Conservation (phyloP, 345 rosid species). For the Syzygium jambos region DNA sequence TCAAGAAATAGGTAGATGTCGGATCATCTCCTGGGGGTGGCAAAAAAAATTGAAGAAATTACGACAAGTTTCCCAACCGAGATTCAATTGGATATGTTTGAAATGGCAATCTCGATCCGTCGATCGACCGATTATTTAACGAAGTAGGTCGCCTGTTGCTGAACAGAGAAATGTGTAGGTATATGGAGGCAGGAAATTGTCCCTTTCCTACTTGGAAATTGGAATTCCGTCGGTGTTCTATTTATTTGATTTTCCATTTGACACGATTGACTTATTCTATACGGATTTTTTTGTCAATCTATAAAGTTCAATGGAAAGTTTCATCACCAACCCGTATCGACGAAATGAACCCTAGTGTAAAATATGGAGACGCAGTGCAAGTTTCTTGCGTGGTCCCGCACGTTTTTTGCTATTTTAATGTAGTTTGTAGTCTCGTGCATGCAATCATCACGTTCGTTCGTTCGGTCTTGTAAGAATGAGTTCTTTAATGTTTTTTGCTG, state of each 20-base stretch:
- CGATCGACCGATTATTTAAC: not conserved
- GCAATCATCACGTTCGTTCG: no score
- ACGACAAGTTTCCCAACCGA: not conserved
- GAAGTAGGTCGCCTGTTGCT: not conserved
- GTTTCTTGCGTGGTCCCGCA: no score
- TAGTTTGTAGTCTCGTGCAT: no score
- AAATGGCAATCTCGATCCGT: not conserved
- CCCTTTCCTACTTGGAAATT: not conserved
- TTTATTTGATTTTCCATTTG: no score
- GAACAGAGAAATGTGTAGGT: not conserved
- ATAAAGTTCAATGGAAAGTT: not conserved
- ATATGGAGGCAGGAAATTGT: not conserved
- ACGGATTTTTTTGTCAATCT: not conserved
- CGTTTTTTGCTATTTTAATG: no score
- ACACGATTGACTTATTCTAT: not conserved
- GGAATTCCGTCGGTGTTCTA: no score
- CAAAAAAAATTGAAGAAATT: no score
- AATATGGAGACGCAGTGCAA: not conserved
- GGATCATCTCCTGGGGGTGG: no score
- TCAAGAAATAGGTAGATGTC: no score
- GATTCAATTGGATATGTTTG: not conserved
- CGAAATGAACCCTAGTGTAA: not conserved
- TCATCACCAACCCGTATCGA: not conserved
- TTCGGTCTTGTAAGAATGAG: no score
- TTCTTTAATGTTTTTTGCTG: no score